A percentile compares a stretch with the other conserved stretches of the same genome.
Conservation (phyloP, 192 early-diverging fungal genomes). For the Funneliformis mosseae region DNA sequence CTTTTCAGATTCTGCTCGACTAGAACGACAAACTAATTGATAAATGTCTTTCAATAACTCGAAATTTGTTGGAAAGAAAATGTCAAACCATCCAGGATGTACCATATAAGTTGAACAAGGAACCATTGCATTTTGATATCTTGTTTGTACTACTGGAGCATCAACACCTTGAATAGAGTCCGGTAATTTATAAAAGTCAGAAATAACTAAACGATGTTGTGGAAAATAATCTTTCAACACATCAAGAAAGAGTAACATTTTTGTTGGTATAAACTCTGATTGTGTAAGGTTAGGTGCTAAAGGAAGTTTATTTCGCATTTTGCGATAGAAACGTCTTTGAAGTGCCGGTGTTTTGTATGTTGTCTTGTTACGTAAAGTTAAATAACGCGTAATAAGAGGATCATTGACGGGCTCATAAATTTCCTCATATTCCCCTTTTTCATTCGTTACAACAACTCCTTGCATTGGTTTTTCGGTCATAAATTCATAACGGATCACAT, state of each 20-base stretch:
- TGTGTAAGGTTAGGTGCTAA: conserved; percentile 84
- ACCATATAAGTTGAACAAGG: conserved; percentile 96
- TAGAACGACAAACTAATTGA: conserved; percentile 57
- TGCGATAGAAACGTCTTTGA: conserved; percentile 49
- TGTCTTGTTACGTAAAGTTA: conserved; percentile 59
- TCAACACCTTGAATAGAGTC: conserved; percentile 80
- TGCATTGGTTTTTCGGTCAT: conserved; percentile 74
- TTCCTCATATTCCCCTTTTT: conserved; percentile 85
- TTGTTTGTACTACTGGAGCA: conserved; percentile 95
- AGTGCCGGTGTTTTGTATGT: conserved; percentile 69
- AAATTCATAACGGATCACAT: conserved; percentile 86
- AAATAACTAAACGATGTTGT: conserved; percentile 80
- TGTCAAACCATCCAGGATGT: conserved; percentile 97
- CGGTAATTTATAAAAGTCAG: conserved; percentile 87
- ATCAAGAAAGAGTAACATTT: conserved; percentile 72
- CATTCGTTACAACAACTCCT: conserved; percentile 79
- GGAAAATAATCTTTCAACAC: conserved; percentile 83
- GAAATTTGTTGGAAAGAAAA: conserved; percentile 99
- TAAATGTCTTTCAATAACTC: conserved; percentile 82
- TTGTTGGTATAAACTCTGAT: conserved; percentile 91
- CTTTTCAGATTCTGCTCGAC: conserved; percentile 42
- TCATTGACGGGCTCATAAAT: conserved; percentile 81
- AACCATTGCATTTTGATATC: conserved; percentile 88
- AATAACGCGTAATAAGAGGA: conserved; percentile 72
- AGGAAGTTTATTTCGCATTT: conserved; percentile 66